A percentile compares a stretch with the other conserved stretches of the same genome.
Conservation (phyloP, 2,329 filamentous ascomycete species). For the Elsinoe fawcettii region DNA sequence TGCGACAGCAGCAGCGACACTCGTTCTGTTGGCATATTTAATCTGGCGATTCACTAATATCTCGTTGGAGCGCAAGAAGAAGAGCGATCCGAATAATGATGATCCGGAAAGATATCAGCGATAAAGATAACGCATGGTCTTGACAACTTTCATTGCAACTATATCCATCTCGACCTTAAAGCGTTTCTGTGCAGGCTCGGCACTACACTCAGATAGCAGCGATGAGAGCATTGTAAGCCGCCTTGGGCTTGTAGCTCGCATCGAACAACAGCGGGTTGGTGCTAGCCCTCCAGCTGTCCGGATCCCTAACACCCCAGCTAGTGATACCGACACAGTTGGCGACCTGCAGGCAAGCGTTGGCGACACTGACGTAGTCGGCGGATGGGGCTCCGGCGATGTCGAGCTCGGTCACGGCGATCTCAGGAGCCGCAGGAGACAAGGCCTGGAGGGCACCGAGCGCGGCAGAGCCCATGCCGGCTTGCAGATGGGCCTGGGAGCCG, state of each 20-base stretch:
- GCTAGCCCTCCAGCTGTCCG: conserved; percentile 23
- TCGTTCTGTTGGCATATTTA: neutral
- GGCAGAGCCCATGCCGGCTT: conserved; percentile 24
- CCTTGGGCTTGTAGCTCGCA: conserved; percentile 39
- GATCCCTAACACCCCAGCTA: conserved; percentile 42
- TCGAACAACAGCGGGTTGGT: conserved; percentile 29
- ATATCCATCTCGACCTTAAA: neutral
- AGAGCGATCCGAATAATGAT: neutral
- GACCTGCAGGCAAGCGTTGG: conserved; percentile 32
- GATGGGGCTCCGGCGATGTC: conserved; percentile 51
- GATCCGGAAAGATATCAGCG: neutral
- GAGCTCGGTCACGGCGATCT: conserved; percentile 57
- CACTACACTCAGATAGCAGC: neutral
- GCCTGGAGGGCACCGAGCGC: conserved; percentile 23
- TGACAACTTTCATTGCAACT: too few species aligned
- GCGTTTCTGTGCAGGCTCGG: neutral
- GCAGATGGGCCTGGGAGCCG: conserved; percentile 49
- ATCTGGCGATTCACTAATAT: neutral
- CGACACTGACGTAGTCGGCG: conserved; percentile 37
- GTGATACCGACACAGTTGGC: conserved; percentile 34
- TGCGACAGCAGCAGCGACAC: neutral
- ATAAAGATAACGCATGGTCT: neutral
- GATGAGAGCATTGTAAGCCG: conserved; percentile 32
- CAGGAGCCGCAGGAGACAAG: conserved; percentile 42
- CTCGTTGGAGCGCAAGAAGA: neutral